These are phyloP conservation scores for Vachellia pachyceras DNA, from an alignment of 306 rosid genomes.

Conservation along the genomic window DNA sequence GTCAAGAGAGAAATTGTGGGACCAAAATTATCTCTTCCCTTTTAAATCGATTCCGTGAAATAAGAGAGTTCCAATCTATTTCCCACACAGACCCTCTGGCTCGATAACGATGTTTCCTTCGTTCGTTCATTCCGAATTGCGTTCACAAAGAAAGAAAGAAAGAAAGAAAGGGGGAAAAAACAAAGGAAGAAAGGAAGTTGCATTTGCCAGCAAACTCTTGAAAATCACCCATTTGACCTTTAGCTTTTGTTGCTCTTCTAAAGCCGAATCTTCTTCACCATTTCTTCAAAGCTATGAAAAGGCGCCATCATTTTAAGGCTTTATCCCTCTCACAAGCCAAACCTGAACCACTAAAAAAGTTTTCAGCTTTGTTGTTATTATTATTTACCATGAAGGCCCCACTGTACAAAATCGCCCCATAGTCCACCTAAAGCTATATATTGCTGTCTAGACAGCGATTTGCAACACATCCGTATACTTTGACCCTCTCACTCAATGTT, in stretches of 20 bases:
- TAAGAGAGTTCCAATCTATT: background rate
- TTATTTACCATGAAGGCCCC: background rate
- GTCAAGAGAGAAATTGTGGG: no score
- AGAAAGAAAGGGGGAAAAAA: background rate
- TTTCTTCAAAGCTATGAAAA: conserved; percentile 9
- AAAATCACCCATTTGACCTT: conserved; percentile 23
- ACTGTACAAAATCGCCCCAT: conserved; percentile 5
- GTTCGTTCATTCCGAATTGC: background rate
- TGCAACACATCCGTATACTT: conserved; percentile 19
- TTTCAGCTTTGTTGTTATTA: background rate
- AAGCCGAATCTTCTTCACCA: conserved; percentile 20
- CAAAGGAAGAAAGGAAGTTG: no score
- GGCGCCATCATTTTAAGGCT: background rate
- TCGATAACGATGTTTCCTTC: background rate
- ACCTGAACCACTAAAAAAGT: conserved; percentile 42
- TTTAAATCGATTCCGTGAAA: background rate
- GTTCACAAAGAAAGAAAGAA: background rate
- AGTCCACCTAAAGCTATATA: conserved; percentile 15
- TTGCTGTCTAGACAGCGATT: conserved; percentile 32
- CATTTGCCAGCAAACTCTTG: conserved; percentile 32
- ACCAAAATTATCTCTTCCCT: background rate
- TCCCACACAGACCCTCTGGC: background rate
- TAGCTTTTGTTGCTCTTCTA: conserved; percentile 39
- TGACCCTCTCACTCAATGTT: conserved; percentile 20
- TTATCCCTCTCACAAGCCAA: conserved; percentile 19